Evolutionary conservation across 176 grass and related monocot genomes (phyloP).

Genomic region (Typha latifolia): DNA sequence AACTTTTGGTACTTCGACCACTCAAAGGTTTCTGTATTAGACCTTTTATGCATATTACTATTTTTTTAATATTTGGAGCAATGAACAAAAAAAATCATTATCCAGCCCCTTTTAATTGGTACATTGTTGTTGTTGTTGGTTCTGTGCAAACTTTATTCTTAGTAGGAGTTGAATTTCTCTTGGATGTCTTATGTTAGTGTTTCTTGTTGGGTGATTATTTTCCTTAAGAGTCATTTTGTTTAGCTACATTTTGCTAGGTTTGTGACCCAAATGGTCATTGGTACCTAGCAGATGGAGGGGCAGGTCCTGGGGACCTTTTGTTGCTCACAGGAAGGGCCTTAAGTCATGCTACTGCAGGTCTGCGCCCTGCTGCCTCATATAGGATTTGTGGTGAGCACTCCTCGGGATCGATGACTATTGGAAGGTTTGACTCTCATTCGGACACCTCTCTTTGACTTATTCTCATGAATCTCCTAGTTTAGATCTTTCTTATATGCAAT

Average conservation of each 20-base stretch:
- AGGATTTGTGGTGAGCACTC: slow-evolving; percentile 28
- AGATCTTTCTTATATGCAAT: too few relatives aligned
- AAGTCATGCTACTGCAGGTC: slow-evolving; percentile 60
- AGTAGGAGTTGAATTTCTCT: background rate
- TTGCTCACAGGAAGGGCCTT: slow-evolving; percentile 67
- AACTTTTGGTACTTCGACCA: background rate
- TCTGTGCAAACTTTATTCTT: background rate
- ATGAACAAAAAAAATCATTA: background rate
- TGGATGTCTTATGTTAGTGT: background rate
- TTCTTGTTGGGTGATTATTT: background rate
- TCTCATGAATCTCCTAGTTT: background rate
- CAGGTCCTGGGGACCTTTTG: slow-evolving; percentile 36
- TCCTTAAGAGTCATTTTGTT: slow-evolving; percentile 20
- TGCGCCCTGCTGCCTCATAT: slow-evolving; percentile 45
- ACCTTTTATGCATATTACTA: background rate
- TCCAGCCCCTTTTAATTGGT: background rate
- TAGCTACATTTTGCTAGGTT: slow-evolving; percentile 47
- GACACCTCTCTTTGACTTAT: background rate
- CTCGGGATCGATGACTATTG: slow-evolving; percentile 12
- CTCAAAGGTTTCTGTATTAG: background rate
- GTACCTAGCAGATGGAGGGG: slow-evolving; percentile 52
- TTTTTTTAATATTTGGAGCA: background rate
- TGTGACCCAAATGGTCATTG: slow-evolving; percentile 69
- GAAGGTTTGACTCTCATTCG: slow-evolving; percentile 9
- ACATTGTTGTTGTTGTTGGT: too few relatives aligned